Base-by-base conservation (phyloP, 805 yeast species). In the Saturnispora dispora region DNA sequence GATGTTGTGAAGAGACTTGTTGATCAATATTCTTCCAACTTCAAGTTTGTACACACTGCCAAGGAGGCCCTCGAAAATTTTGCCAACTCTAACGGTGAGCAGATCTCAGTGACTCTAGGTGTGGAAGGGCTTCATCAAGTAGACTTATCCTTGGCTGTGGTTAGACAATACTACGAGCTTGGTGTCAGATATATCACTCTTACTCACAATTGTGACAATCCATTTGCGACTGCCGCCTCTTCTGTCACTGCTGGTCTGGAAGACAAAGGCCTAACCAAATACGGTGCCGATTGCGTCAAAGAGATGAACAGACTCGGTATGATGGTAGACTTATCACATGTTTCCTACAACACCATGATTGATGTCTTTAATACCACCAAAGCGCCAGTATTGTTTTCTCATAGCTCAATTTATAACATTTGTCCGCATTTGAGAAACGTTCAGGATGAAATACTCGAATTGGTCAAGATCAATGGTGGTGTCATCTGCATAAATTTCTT, bases 141-240 rank as follows among this genome's bases (percentile, higher is more conserved):
- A 22, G 82, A 76, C 55, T 56, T 71, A 2, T 75, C 81, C 1
- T 56, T 77, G 15, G 79, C 71, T 15, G 77, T 75, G 17, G 62
- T 77, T 28, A 66, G 82, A 57, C 74, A 69, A 57, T 77, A 73
- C 57, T 71, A 60, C 55, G 77, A 73, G 6, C 55, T 77, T 32
- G 82, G 82, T 13, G 78, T 77, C n/a, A 57, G 81, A 35, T 77
- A 77, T 58, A 71, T 75, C 41, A 77, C 82, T 0, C 59, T 77
- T 48, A 77, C 81, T 0, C 81, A 77, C 53, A 77, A 77, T 57
- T 76, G 81, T 62, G 80, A 77, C 55, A 77, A 77, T 54, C 80
- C 81, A 5, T 77, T 75, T 62, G 81, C 81, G 2, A 76, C 79
- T 13, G 78, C 81, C 11, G 80, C 81, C 7, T 67, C 75, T 5